These are phyloP conservation scores for Pichia sp. DNA, from an alignment of 1,139 yeast genomes.

Conservation along the genomic window DNA sequence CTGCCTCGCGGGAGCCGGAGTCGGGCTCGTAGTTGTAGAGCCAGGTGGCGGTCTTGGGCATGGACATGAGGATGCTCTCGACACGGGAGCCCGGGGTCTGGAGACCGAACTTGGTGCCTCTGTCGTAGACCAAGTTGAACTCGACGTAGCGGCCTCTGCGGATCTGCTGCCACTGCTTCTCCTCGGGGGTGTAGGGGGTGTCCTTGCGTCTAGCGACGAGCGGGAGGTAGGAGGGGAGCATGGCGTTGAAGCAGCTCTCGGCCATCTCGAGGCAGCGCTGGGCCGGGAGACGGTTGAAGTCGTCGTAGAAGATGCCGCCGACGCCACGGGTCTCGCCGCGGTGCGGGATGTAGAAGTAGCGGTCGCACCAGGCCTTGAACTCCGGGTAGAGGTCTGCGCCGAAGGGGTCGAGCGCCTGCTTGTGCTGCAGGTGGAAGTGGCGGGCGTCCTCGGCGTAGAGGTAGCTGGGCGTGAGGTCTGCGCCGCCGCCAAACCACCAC, in stretches of 20 bases:
- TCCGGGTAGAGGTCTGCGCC: conserved; percentile 68
- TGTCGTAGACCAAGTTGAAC: conserved; percentile 88
- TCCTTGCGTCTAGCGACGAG: conserved; percentile 69
- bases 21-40: conserved; percentile 82
- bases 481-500: conserved; percentile 99
- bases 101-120: conserved; percentile 95
- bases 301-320: conserved; percentile 97
- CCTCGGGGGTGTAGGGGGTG: conserved; percentile 66
- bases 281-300: conserved; percentile 70
- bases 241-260: conserved; percentile 80
- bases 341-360: conserved; percentile 83
- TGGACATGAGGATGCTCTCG: conserved; percentile 86
- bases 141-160: conserved; percentile 97
- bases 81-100: conserved; percentile 94
- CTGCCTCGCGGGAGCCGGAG: conserved; percentile 71
- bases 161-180: conserved; percentile 89
- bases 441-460: conserved; percentile 86
- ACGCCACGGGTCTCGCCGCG: conserved; percentile 87
- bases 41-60: conserved; percentile 92
- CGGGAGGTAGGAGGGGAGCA: conserved; percentile 80
- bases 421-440: conserved; percentile 72
- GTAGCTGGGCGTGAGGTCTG: conserved; percentile 93
- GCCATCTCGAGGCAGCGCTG: conserved; percentile 67
- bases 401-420: conserved; percentile 78
- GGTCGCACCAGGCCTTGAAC: conserved; percentile 94